Percentiles rank a stretch among this genome's conserved stretches.
Conservation (phyloP, 2,329 filamentous ascomycete species). For the Coniochaeta prunicola region DNA sequence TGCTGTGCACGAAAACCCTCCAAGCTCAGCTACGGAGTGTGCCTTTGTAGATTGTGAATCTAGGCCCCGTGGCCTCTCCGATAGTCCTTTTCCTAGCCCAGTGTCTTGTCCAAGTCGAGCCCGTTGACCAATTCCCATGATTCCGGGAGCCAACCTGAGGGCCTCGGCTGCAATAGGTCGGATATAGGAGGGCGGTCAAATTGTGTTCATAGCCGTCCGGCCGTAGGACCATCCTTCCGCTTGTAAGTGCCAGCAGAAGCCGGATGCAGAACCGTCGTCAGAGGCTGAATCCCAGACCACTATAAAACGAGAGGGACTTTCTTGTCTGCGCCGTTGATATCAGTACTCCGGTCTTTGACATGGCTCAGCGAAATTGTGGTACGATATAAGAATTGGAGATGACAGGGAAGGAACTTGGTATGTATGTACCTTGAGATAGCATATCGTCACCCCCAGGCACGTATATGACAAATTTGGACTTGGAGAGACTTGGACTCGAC, state of each 20-base stretch:
- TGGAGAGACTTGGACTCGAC: neutral
- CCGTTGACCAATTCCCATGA: slow-evolving; percentile 25
- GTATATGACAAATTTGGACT: neutral
- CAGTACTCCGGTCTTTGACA: neutral
- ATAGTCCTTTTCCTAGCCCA: slow-evolving; percentile 22
- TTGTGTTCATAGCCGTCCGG: neutral
- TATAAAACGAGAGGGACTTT: neutral
- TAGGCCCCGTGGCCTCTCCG: slow-evolving; percentile 19
- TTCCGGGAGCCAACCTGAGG: slow-evolving; percentile 4
- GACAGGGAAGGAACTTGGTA: neutral
- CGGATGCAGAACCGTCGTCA: neutral
- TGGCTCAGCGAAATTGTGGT: neutral
- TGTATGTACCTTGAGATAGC: slow-evolving; percentile 3
- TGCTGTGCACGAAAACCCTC: neutral
- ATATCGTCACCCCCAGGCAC: slow-evolving; percentile 2
- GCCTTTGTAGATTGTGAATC: slow-evolving; percentile 23
- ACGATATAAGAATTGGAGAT: slow-evolving; percentile 1
- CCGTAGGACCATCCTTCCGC: neutral
- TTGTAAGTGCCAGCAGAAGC: neutral
- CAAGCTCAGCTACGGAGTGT: slow-evolving; percentile 3
- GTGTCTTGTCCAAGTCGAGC: slow-evolving; percentile 23
- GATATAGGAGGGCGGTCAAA: neutral
- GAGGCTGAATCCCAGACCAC: neutral
- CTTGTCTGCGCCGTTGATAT: neutral
- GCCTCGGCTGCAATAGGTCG: neutral